These are phyloP conservation scores for Ambrosiella xylebori DNA, from an alignment of 2,329 filamentous ascomycete genomes.

Conservation along the genomic window DNA sequence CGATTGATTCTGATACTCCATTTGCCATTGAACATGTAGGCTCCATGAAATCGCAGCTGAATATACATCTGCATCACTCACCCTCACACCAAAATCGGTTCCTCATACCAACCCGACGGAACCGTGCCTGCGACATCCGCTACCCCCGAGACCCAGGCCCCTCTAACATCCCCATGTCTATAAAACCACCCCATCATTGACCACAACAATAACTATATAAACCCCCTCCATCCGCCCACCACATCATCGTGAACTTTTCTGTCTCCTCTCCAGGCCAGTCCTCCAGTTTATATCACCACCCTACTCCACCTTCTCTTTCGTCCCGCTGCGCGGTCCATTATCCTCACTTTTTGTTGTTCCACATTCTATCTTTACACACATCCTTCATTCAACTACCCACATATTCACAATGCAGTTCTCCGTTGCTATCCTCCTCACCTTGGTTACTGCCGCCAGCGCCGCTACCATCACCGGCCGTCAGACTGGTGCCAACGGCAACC, in stretches of 20 bases:
- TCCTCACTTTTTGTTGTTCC: slow-evolving; percentile 5
- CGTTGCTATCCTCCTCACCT: slow-evolving; percentile 16
- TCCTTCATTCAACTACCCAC: not conserved
- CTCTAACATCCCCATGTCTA: no score
- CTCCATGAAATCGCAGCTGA: no score
- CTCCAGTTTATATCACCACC: slow-evolving; percentile 6
- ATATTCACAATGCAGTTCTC: slow-evolving; percentile 19
- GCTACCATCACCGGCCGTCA: slow-evolving; percentile 16
- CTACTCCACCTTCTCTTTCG: not conserved
- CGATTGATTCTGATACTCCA: no score
- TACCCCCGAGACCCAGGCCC: not conserved
- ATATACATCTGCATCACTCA: no score
- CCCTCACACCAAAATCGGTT: no score
- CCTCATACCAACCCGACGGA: no score
- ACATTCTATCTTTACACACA: not conserved
- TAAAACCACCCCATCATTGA: not conserved
- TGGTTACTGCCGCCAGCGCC: slow-evolving; percentile 16
- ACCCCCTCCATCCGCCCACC: not conserved
- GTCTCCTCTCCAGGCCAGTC: slow-evolving; percentile 10
- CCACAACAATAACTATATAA: not conserved
- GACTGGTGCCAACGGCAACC: slow-evolving; percentile 18
- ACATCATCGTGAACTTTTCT: not conserved
- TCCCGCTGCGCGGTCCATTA: slow-evolving; percentile 13
- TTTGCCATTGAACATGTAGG: no score
- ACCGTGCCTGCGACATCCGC: not conserved